Evolutionary conservation across 306 rosid genomes (phyloP).

Genomic region (Lathyrus tuberosus): DNA sequence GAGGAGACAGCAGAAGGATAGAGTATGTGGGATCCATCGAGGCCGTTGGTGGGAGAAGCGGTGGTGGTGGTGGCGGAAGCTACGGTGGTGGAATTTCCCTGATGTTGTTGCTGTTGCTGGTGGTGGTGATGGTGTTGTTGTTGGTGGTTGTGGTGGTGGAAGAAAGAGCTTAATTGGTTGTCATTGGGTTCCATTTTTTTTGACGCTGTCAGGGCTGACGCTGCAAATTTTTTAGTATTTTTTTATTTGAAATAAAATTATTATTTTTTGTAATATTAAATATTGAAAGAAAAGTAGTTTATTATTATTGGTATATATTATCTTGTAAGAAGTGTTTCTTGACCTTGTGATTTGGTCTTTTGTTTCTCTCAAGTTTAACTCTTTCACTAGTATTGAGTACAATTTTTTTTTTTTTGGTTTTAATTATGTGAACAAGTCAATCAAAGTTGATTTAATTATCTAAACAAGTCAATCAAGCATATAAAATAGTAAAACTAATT

Average conservation of each 20-base stretch:
- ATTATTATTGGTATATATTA: conserved; percentile 37
- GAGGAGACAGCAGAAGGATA: conserved; percentile 71
- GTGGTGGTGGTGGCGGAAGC: conserved; percentile 38
- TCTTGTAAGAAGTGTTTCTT: conserved; percentile 2
- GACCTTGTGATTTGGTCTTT: conserved; percentile 39
- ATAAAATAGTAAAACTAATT: too few species aligned
- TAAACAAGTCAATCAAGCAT: too few species aligned
- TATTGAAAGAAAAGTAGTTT: conserved; percentile 34
- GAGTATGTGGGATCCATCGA: conserved; percentile 63
- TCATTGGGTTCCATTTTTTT: conserved; percentile 84
- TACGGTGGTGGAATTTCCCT: conserved; percentile 24
- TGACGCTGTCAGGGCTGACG: conserved; percentile 41
- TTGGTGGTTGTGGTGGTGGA: conserved; percentile 47
- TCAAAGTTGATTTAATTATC: too few species aligned
- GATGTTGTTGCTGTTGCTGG: conserved; percentile 22
- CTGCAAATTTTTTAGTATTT: conserved; percentile 31
- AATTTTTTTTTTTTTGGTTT: too few species aligned
- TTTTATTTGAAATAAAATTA: conserved; percentile 30
- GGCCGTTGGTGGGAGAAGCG: conserved; percentile 67
- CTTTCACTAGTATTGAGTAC: background rate
- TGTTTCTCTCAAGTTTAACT: conserved; percentile 18
- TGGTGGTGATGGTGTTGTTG: conserved; percentile 39
- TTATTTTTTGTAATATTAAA: conserved; percentile 1
- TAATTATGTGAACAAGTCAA: background rate
- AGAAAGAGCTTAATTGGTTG: conserved; percentile 83